These are phyloP conservation scores for Sarcodon aspratus DNA, from an alignment of 768 basidiomycete genomes.

Conservation along the genomic window DNA sequence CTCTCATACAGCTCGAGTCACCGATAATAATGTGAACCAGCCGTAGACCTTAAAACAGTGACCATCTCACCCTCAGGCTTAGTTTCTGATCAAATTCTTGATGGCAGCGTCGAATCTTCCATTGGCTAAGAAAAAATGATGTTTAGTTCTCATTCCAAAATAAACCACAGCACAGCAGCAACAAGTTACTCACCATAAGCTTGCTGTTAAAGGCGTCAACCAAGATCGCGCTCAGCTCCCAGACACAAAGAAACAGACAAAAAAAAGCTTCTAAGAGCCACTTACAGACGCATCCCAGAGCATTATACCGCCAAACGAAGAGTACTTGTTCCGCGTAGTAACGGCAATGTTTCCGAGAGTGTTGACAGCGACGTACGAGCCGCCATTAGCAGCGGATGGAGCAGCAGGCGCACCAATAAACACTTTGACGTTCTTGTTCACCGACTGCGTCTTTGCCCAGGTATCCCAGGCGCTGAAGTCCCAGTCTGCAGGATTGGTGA, in stretches of 20 bases:
- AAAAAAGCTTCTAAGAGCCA: too few relatives aligned
- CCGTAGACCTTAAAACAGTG: too few relatives aligned
- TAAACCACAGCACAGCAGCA: not conserved
- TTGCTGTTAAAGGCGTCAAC: slow-evolving; percentile 1
- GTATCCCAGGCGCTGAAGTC: slow-evolving; percentile 50
- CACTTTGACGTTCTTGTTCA: slow-evolving; percentile 50
- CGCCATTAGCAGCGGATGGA: slow-evolving; percentile 41
- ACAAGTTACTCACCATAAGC: slow-evolving; percentile 10
- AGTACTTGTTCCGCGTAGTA: slow-evolving; percentile 43
- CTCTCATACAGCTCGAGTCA: too few relatives aligned
- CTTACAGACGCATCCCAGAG: slow-evolving; percentile 23
- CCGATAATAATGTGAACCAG: too few relatives aligned
- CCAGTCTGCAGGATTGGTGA: slow-evolving; percentile 33
- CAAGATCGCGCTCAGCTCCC: too few relatives aligned
- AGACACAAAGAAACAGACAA: too few relatives aligned
- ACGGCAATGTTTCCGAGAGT: slow-evolving; percentile 36
- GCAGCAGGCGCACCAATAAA: slow-evolving; percentile 59
- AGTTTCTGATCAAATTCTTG: slow-evolving; percentile 25
- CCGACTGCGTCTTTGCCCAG: slow-evolving; percentile 49
- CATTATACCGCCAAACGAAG: slow-evolving; percentile 55
- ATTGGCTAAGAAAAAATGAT: slow-evolving; percentile 21
- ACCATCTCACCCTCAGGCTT: not conserved
- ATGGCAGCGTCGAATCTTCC: slow-evolving; percentile 28
- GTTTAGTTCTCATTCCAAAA: not conserved
- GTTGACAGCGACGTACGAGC: slow-evolving; percentile 35